Percentiles rank a stretch among this genome's conserved stretches.
Evolutionary conservation across 495 filamentous ascomycete genomes (phyloP).

Genomic region (Penicillium subrubescens): DNA sequence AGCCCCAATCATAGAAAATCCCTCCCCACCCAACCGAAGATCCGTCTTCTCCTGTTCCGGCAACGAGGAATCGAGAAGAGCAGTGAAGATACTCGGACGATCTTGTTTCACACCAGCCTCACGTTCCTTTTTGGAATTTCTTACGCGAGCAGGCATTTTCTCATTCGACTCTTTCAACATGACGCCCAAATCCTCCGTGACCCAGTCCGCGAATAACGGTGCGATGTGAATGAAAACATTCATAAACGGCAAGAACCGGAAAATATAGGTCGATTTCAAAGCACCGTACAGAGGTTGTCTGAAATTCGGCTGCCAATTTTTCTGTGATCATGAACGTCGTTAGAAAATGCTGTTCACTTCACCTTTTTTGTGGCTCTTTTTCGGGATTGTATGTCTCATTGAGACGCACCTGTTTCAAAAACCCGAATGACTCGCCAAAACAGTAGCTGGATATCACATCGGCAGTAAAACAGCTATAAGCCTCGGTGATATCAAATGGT

Average conservation of each 20-base stretch:
- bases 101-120: not conserved
- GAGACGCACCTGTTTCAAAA: not conserved
- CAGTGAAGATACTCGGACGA: not conserved
- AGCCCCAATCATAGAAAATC: not conserved
- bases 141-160: not conserved
- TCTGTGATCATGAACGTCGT: not conserved
- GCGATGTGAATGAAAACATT: not conserved
- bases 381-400: not conserved
- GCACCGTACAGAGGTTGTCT: not conserved
- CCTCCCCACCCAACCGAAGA: not conserved
- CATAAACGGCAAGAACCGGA: not conserved
- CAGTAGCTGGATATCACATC: not conserved
- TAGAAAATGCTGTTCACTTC: not conserved
- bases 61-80: not conserved
- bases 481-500: not conserved
- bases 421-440: not conserved
- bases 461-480: not conserved
- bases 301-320: not conserved
- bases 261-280: not conserved
- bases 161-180: not conserved
- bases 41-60: not conserved
- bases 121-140: not conserved
- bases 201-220: not conserved
- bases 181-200: not conserved
- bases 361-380: not conserved